Evolutionary conservation across 1,284 basidiomycete genomes (phyloP).

Genomic region (Ceratobasidium sp.): DNA sequence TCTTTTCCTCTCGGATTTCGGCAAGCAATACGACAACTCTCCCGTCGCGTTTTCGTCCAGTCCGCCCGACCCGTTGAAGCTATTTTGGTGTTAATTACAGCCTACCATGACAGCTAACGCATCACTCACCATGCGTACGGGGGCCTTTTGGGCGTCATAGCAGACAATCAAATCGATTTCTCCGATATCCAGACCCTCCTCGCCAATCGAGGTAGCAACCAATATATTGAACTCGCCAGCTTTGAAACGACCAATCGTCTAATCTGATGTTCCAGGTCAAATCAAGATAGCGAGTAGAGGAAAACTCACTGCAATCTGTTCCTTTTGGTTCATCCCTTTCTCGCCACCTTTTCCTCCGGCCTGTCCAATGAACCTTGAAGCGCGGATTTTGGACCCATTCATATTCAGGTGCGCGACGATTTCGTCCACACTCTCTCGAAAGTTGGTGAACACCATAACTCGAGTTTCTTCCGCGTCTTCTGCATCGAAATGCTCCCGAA

Average conservation of each 20-base stretch:
- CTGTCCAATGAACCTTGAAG: slow-evolving; percentile 92
- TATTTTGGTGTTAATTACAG: slow-evolving; percentile 57
- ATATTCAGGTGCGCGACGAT: slow-evolving; percentile 84
- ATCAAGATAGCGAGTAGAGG: not conserved
- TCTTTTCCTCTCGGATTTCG: slow-evolving; percentile 90
- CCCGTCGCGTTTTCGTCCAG: slow-evolving; percentile 93
- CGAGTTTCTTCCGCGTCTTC: slow-evolving; percentile 64
- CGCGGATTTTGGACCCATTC: slow-evolving; percentile 80
- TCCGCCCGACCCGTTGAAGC: slow-evolving; percentile 97
- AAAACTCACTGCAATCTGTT: slow-evolving; percentile 83
- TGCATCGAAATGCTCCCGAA: slow-evolving; percentile 84
- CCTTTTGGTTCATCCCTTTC: slow-evolving; percentile 91
- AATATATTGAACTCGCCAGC: slow-evolving; percentile 90
- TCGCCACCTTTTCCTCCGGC: slow-evolving; percentile 86
- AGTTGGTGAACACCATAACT: slow-evolving; percentile 97
- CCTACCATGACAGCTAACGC: not conserved
- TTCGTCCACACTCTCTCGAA: slow-evolving; percentile 91
- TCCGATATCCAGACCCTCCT: slow-evolving; percentile 99
- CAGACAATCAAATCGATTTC: slow-evolving; percentile 98
- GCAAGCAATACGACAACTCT: slow-evolving; percentile 94
- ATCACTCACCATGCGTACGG: slow-evolving; percentile 89
- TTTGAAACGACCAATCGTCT: slow-evolving; percentile 92
- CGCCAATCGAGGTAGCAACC: slow-evolving; percentile 97
- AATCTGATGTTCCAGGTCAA: not conserved
- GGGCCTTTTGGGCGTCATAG: slow-evolving; percentile 97